phyloP scores from a whole-genome alignment of 139 green algal genomes.

The Tetraselmis chui region DNA sequence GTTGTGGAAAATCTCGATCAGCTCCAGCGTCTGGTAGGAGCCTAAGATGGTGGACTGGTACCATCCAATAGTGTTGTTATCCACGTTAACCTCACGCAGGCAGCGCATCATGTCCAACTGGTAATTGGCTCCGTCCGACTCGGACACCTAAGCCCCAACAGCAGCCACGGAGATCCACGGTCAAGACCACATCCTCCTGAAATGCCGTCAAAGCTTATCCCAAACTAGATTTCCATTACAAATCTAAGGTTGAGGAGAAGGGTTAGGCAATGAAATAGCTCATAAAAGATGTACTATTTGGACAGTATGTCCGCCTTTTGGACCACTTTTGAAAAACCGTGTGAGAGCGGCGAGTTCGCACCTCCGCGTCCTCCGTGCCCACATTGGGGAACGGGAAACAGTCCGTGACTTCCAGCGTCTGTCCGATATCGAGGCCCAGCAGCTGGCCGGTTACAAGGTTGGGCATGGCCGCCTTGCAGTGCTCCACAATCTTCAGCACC shows the following conservation, averaged over 20 bases:
- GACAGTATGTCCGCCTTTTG: no score
- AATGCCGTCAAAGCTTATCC: no score
- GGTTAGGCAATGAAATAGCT: no score
- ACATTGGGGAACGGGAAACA: constrained; percentile 88
- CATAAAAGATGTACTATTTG: no score
- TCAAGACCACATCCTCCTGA: no score
- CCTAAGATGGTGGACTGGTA: constrained; percentile 72
- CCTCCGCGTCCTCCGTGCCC: background rate
- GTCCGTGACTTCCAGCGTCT: constrained; percentile 93
- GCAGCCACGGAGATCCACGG: no score
- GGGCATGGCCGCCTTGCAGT: constrained; percentile 76
- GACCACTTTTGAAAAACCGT: no score
- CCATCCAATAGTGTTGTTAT: constrained; percentile 99
- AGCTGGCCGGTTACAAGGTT: constrained; percentile 91
- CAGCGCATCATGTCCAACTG: constrained; percentile 99
- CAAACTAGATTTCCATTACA: no score
- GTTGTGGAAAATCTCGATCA: constrained; percentile 97
- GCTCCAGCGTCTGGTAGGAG: constrained; percentile 85
- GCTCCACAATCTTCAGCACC: constrained; percentile 91
- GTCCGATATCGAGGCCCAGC: constrained; percentile 91
- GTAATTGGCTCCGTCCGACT: constrained; percentile 73
- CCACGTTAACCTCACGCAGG: constrained; percentile 93
- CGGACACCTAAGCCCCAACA: no score
- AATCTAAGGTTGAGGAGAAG: no score
- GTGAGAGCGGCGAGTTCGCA: no score